Evolutionary conservation across 1,139 yeast species (phyloP).

Genomic region (Candida frijolesensis): DNA sequence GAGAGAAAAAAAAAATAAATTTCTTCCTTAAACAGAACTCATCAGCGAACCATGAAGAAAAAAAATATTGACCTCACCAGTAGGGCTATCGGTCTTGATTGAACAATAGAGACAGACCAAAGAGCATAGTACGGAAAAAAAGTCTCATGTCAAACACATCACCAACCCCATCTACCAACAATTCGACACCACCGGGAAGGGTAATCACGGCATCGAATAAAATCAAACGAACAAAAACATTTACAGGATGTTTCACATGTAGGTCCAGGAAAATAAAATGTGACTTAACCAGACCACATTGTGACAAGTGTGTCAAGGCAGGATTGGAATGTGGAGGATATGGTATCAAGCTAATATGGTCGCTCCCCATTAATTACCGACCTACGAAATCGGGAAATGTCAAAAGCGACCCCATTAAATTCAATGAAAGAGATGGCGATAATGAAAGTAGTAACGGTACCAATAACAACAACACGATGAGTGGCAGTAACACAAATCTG

Average conservation of each 20-base stretch:
- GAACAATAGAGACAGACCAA: not conserved
- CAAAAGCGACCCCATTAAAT: conserved; percentile 28
- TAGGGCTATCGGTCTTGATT: not conserved
- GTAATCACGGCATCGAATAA: not conserved
- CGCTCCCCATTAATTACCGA: conserved; percentile 53
- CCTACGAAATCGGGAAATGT: conserved; percentile 28
- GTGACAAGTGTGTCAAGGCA: conserved; percentile 44
- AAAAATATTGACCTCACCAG: not conserved
- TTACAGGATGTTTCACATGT: conserved; percentile 56
- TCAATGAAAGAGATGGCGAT: conserved; percentile 25
- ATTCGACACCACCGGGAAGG: not conserved
- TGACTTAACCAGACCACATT: conserved; percentile 46
- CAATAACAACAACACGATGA: too few relatives aligned
- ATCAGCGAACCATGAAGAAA: conserved; percentile 1
- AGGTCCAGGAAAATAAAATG: conserved; percentile 51
- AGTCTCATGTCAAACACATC: not conserved
- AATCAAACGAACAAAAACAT: conserved; percentile 39
- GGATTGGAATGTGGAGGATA: conserved; percentile 79
- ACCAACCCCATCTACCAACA: not conserved
- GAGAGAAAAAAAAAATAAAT: not conserved
- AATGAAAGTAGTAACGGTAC: conserved; percentile 18
- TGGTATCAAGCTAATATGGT: conserved; percentile 80
- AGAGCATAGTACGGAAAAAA: not conserved
- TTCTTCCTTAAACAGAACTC: conserved; percentile 4
- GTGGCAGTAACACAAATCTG: too few relatives aligned